Conservation (phyloP, 139 green algal genomes). For the Coelastrella sp. region DNA sequence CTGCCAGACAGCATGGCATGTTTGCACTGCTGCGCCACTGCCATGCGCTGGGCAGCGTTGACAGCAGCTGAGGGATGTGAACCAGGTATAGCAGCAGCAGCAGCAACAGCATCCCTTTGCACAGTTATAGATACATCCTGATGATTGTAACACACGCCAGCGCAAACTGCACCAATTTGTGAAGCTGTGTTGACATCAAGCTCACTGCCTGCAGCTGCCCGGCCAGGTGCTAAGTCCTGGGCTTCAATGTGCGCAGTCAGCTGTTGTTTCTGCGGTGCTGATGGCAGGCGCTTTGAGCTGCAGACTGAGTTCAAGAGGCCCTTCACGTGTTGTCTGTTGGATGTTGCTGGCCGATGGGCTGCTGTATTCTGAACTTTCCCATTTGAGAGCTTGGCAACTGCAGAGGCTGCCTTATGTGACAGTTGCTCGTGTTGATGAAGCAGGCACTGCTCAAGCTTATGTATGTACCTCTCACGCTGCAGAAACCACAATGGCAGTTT, state of each 20-base stretch:
- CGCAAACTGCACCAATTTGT: too few species aligned
- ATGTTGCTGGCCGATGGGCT: too few species aligned
- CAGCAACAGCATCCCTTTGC: background rate
- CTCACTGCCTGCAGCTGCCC: too few species aligned
- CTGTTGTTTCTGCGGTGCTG: too few species aligned
- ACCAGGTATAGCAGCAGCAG: background rate
- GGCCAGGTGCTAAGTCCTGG: too few species aligned
- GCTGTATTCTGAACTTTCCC: too few species aligned
- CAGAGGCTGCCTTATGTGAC: background rate
- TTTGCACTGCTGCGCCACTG: slow-evolving; percentile 3
- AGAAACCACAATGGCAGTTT: background rate
- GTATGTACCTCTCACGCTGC: slow-evolving; percentile 22
- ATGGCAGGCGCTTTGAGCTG: too few species aligned
- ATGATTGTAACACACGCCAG: too few species aligned
- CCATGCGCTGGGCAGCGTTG: background rate
- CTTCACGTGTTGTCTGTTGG: background rate
- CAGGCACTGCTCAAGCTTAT: slow-evolving; percentile 12
- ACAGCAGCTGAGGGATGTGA: background rate
- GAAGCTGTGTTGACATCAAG: too few species aligned
- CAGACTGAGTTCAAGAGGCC: background rate
- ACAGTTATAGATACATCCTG: too few species aligned
- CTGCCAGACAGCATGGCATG: background rate
- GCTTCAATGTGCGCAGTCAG: too few species aligned
- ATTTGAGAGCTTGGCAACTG: background rate
- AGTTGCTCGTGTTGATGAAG: slow-evolving; percentile 37